Percentiles rank a stretch among this genome's conserved stretches.
Evolutionary conservation across 2,329 filamentous ascomycete genomes (phyloP).

Genomic region (Scedosporium boydii): DNA sequence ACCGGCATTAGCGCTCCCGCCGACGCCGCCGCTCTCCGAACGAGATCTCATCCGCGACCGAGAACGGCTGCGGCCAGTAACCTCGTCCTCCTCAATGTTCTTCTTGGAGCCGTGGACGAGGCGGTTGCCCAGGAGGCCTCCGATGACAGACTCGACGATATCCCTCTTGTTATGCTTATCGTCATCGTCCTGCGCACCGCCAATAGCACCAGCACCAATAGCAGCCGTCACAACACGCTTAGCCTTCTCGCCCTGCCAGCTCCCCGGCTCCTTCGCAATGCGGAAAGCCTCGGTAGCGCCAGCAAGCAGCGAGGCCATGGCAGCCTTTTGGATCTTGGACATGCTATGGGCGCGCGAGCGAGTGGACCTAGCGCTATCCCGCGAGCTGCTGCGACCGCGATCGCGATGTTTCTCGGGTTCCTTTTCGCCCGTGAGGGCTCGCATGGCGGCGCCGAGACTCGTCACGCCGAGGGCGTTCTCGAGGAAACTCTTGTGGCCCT

Average conservation of each 20-base stretch:
- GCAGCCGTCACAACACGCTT: slow-evolving; percentile 87
- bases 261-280: slow-evolving; percentile 77
- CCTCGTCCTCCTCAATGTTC: slow-evolving; percentile 52
- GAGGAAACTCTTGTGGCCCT: slow-evolving; percentile 55
- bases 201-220: slow-evolving; percentile 74
- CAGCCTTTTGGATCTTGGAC: slow-evolving; percentile 71
- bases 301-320: slow-evolving; percentile 82
- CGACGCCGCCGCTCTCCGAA: slow-evolving; percentile 30
- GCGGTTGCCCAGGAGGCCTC: slow-evolving; percentile 77
- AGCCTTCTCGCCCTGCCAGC: slow-evolving; percentile 85
- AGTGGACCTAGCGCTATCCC: background rate
- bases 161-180: slow-evolving; percentile 72
- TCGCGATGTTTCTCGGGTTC: slow-evolving; percentile 24
- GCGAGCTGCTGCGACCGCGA: slow-evolving; percentile 26
- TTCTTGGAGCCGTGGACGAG: slow-evolving; percentile 70
- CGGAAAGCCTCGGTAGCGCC: slow-evolving; percentile 90
- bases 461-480: slow-evolving; percentile 54
- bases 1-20: slow-evolving; percentile 28
- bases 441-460: slow-evolving; percentile 52
- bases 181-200: slow-evolving; percentile 64
- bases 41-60: slow-evolving; percentile 55
- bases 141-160: slow-evolving; percentile 77
- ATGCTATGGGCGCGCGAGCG: slow-evolving; percentile 43
- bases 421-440: slow-evolving; percentile 43
- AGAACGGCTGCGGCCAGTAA: slow-evolving; percentile 57